Conservation (phyloP, 148 eudicot genomes). For the Chenopodium berlandieri region DNA sequence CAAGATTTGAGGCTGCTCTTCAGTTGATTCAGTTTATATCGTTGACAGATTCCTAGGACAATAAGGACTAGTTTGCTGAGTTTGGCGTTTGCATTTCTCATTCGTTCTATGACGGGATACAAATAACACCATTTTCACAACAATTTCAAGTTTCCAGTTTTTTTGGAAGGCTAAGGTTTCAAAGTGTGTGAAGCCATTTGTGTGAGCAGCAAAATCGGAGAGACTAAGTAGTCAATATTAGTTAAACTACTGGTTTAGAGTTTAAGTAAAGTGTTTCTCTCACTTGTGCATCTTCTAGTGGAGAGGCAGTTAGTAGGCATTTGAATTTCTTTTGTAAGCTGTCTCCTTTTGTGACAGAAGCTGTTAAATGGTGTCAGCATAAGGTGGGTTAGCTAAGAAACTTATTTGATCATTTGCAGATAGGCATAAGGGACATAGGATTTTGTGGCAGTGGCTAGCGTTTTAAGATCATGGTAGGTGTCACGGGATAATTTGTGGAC, state of each 20-base stretch:
- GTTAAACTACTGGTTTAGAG: not conserved
- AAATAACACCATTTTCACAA: not conserved
- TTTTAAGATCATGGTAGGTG: too few species aligned
- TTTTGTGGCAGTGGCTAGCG: not conserved
- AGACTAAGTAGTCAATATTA: not conserved
- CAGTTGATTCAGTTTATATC: not conserved
- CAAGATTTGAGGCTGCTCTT: not conserved
- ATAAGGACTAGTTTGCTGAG: not conserved
- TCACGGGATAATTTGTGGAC: too few species aligned
- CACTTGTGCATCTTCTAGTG: not conserved
- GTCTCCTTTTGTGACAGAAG: not conserved
- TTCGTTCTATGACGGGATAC: not conserved
- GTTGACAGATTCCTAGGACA: not conserved
- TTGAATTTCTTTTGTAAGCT: not conserved
- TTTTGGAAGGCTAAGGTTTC: not conserved
- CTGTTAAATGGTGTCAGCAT: not conserved
- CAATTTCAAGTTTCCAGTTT: not conserved
- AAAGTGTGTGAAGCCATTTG: too few species aligned
- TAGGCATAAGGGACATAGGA: not conserved
- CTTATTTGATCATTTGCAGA: not conserved
- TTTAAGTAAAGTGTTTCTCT: not conserved
- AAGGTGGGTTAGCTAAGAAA: not conserved
- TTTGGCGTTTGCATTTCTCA: not conserved
- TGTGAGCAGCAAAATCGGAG: not conserved
- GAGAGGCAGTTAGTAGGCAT: not conserved